Base-by-base conservation (phyloP, 1,284 basidiomycete genomes). In the Cutaneotrichosporon cutaneum region DNA sequence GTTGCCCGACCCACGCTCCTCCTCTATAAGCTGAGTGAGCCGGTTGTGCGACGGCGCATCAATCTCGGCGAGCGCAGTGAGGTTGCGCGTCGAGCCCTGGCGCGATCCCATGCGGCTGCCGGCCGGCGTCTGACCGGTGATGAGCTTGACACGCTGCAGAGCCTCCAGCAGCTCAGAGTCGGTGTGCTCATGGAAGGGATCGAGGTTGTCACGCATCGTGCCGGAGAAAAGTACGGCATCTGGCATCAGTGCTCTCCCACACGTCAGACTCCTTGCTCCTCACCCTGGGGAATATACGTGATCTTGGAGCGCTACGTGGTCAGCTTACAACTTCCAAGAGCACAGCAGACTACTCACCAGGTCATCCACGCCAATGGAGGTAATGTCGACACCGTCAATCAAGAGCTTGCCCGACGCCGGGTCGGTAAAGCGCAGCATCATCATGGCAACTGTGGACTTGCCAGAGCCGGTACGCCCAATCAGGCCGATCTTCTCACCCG, bases 371-470 rank as follows among this genome's bases (percentile, higher is more conserved):
- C 93, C 93, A 65, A 98, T 94, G 6, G 81, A 87, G 0, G 89
- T 87, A 61, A 96, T 91, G 75, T 96, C 92, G 68, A 96, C 87
- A 0, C 92, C 92, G 68, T 94, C 92, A 47, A 96, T 87, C 57
- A 88, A 58, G 64, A 97, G 94, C 53, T 82, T 84, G 0, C 94
- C 94, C 11, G 81, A 80, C 1, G 85, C 82, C 0, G 93, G 92
- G 71, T 98, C 94, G 8, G 89, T 88, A 71, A 97, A 96, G 63
- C 94, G 86, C 66, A 98, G 77, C 26, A 97, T 81, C 64, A 87
- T 88, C 86, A 90, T 91, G 0, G 90, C 91, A 33, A 95, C 79
- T 0, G 91, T 93, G 26, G 65, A 72, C 65, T 81, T 81, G 16
- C 80, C 80, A 9, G 68, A 70, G 3, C 80, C 80, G 0, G 80